phyloP scores from a whole-genome alignment of 2,329 filamentous ascomycete genomes.

The Curvularia sp. region DNA sequence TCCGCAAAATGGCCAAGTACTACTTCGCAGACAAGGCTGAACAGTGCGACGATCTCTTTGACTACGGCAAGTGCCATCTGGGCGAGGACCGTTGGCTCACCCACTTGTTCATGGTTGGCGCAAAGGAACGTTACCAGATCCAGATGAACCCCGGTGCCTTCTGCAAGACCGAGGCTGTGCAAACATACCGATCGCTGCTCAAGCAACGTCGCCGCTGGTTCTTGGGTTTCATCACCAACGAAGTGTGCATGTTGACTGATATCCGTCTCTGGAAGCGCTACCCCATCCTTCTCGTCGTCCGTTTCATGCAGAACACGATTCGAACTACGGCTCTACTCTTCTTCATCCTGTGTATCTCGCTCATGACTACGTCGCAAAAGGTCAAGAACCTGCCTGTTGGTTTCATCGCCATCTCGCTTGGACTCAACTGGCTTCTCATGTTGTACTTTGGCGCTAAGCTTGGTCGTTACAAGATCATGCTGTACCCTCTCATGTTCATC shows the following conservation, averaged over 20 bases:
- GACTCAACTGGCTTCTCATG: constrained; percentile 95
- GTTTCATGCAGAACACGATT: constrained; percentile 96
- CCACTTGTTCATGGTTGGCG: constrained; percentile 98
- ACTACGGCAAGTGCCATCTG: constrained; percentile 93
- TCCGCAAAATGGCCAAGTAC: constrained; percentile 95
- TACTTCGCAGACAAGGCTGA: constrained; percentile 98
- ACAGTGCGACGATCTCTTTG: constrained; percentile 93
- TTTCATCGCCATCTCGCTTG: constrained; percentile 90
- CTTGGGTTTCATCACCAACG: constrained; percentile 95
- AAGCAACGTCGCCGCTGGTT: constrained; percentile 98
- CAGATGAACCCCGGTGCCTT: constrained; percentile 98
- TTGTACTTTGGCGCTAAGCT: constrained; percentile 91
- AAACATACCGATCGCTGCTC: constrained; percentile 81
- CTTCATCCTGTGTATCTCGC: constrained; percentile 88
- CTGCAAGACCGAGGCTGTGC: constrained; percentile 97
- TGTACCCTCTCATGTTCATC: constrained; percentile 95
- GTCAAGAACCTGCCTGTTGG: constrained; percentile 83
- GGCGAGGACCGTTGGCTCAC: constrained; percentile 97
- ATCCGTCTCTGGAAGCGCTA: constrained; percentile 90
- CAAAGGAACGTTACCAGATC: constrained; percentile 91
- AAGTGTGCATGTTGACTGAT: constrained; percentile 97
- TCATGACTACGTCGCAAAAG: constrained; percentile 82
- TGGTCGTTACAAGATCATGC: constrained; percentile 88
- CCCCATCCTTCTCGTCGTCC: constrained; percentile 81
- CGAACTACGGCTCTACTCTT: constrained; percentile 92